Evolutionary conservation across 1,139 yeast genomes (phyloP).

Genomic region (Kurtzmaniella natalensis): DNA sequence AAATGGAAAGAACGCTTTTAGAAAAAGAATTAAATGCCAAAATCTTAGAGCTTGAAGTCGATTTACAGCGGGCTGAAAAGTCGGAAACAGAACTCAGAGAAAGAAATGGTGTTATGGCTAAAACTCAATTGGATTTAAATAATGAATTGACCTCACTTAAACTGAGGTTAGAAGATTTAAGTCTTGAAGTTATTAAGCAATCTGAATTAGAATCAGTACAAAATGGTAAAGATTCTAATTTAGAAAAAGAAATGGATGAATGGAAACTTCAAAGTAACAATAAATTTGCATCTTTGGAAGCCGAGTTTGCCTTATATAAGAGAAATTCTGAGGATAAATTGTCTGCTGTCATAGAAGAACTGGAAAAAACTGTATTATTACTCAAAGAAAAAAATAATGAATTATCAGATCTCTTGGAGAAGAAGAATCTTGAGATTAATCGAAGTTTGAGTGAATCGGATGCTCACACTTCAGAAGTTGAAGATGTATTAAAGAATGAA

Average conservation of each 20-base stretch:
- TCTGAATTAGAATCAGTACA: neutral
- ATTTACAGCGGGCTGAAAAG: conserved; percentile 4
- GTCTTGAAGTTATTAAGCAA: neutral
- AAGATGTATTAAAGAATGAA: conserved; percentile 3
- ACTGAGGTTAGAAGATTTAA: neutral
- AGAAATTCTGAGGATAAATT: neutral
- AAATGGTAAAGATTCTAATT: neutral
- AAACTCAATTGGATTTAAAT: neutral
- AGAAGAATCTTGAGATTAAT: neutral
- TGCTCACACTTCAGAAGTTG: neutral
- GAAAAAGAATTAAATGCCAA: conserved; percentile 6
- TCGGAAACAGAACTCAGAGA: conserved; percentile 1
- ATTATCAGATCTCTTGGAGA: neutral
- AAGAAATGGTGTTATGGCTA: conserved; percentile 3
- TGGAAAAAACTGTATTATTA: neutral
- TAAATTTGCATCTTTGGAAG: conserved; percentile 1
- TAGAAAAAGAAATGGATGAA: neutral
- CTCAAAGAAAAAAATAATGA: neutral
- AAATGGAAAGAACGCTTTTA: conserved; percentile 2
- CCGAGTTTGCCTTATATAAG: neutral
- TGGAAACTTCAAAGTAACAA: neutral
- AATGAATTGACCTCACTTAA: neutral
- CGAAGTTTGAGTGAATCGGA: neutral
- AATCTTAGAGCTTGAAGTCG: conserved; percentile 4
- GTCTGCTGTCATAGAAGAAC: neutral